These are phyloP conservation scores for Strobilomyces dryophilus DNA, from an alignment of 768 basidiomycete species.

Conservation along the genomic window DNA sequence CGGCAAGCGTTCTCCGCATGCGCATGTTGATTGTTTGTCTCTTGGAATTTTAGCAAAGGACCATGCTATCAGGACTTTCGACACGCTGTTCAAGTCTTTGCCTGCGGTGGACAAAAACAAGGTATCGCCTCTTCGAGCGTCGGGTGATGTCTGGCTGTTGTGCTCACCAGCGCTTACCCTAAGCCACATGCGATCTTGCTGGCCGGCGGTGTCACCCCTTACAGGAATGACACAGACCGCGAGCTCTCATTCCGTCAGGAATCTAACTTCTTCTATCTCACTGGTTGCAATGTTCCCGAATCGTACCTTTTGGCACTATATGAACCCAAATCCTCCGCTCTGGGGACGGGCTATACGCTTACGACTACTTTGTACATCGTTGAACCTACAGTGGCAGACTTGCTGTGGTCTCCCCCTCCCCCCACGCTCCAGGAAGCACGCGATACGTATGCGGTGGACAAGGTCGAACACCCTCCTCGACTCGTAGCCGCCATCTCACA, in stretches of 20 bases:
- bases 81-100: no score
- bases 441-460: conserved; percentile 55
- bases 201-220: no score
- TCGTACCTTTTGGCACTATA: conserved; percentile 71
- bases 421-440: conserved; percentile 59
- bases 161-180: no score
- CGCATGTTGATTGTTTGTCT: no score
- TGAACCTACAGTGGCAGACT: conserved; percentile 60
- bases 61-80: no score
- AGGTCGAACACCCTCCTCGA: conserved; percentile 44
- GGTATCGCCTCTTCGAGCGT: no score
- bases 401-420: conserved; percentile 90
- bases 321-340: conserved; percentile 37
- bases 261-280: conserved; percentile 86
- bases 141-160: no score
- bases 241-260: conserved; percentile 73
- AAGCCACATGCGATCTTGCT: no score
- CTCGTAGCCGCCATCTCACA: conserved; percentile 46
- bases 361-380: conserved; percentile 74
- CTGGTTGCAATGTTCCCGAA: conserved; percentile 72
- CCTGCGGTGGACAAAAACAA: no score
- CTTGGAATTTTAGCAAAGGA: no score
- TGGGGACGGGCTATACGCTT: conserved; percentile 32
- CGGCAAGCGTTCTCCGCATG: conserved; percentile 25
- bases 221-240: conserved; percentile 42